These are phyloP conservation scores for Cucurbitaria berberidis DNA, from an alignment of 2,329 filamentous ascomycete species.

Conservation along the genomic window DNA sequence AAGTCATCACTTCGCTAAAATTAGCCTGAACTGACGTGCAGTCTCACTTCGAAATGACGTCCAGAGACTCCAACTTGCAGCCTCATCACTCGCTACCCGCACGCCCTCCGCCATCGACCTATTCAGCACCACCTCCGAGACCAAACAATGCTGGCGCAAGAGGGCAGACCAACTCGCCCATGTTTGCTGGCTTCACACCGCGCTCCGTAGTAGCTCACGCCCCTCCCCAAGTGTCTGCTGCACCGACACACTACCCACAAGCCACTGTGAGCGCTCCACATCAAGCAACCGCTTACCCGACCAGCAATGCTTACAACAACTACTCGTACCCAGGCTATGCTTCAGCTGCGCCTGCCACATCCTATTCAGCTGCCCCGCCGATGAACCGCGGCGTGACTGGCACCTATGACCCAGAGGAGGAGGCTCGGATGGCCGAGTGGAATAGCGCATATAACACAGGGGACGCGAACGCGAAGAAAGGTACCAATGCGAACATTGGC, in stretches of 20 bases:
- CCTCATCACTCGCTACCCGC: slow-evolving; percentile 72
- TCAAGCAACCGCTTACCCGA: slow-evolving; percentile 48
- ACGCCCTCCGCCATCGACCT: slow-evolving; percentile 70
- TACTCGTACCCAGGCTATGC: slow-evolving; percentile 79
- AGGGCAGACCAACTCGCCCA: slow-evolving; percentile 34
- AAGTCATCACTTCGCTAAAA: slow-evolving; percentile 27
- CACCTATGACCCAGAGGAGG: slow-evolving; percentile 75
- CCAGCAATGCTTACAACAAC: slow-evolving; percentile 54
- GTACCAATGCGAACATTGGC: slow-evolving; percentile 50
- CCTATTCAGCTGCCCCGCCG: slow-evolving; percentile 26
- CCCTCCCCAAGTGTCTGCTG: slow-evolving; percentile 45
- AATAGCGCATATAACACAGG: slow-evolving; percentile 85
- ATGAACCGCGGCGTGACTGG: slow-evolving; percentile 42
- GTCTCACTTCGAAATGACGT: slow-evolving; percentile 22
- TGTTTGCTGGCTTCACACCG: slow-evolving; percentile 65
- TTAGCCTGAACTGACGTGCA: slow-evolving; percentile 23
- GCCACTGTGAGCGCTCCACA: slow-evolving; percentile 51
- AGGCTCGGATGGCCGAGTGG: slow-evolving; percentile 93
- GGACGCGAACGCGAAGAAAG: slow-evolving; percentile 52
- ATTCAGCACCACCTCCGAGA: slow-evolving; percentile 67
- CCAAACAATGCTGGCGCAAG: slow-evolving; percentile 35
- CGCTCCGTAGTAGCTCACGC: slow-evolving; percentile 58
- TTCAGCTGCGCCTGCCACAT: slow-evolving; percentile 41
- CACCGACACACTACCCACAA: slow-evolving; percentile 46
- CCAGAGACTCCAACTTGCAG: slow-evolving; percentile 35